Conservation (phyloP, 495 filamentous ascomycete genomes). For the Trichoderma gamsii region DNA sequence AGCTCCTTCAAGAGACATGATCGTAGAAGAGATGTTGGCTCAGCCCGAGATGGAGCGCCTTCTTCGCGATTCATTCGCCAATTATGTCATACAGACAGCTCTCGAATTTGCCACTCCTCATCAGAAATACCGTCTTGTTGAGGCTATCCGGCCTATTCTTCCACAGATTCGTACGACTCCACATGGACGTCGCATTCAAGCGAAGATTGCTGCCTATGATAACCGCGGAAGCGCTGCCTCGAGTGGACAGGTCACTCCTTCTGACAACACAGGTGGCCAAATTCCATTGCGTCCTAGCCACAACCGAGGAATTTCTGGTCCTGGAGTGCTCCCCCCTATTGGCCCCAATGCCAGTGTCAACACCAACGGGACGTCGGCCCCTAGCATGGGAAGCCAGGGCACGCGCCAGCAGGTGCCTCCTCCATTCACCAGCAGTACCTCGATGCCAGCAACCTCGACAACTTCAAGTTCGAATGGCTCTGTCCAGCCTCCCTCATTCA, state of each 20-base stretch:
- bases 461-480: not conserved
- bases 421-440: not conserved
- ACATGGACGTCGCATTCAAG: slow-evolving; percentile 85
- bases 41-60: slow-evolving; percentile 75
- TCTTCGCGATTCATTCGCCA: slow-evolving; percentile 84
- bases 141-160: slow-evolving; percentile 75
- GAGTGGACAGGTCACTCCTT: slow-evolving; percentile 30
- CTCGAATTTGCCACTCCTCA: slow-evolving; percentile 72
- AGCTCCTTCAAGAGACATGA: slow-evolving; percentile 59
- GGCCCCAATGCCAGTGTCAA: slow-evolving; percentile 20
- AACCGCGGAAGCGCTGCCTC: slow-evolving; percentile 25
- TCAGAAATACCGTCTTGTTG: slow-evolving; percentile 66
- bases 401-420: not conserved
- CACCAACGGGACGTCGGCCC: not conserved
- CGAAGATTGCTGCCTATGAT: slow-evolving; percentile 61
- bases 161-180: slow-evolving; percentile 79
- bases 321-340: slow-evolving; percentile 20
- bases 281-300: slow-evolving; percentile 31
- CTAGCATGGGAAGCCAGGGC: not conserved
- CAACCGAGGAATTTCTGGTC: slow-evolving; percentile 13
- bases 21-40: slow-evolving; percentile 76
- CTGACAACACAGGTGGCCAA: slow-evolving; percentile 38
- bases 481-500: not conserved
- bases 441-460: not conserved
- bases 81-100: slow-evolving; percentile 97